Conservation (phyloP, 768 basidiomycete species). For the Strobilomyces dryophilus region DNA sequence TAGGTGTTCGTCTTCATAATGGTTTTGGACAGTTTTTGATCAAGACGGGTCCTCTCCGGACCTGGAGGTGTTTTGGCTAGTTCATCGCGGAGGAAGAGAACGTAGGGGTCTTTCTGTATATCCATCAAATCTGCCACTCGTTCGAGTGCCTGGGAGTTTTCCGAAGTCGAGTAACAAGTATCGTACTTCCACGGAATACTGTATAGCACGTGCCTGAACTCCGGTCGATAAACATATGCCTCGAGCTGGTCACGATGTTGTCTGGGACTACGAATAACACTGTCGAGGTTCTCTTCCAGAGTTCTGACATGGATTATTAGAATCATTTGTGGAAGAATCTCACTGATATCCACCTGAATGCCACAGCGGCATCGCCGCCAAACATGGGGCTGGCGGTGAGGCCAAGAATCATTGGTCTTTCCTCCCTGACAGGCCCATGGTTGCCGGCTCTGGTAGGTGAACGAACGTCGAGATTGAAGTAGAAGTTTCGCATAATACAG, state of each 20-base stretch:
- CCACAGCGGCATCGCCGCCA: slow-evolving; percentile 60
- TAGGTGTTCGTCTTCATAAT: slow-evolving; percentile 57
- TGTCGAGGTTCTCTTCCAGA: slow-evolving; percentile 67
- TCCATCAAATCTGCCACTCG: slow-evolving; percentile 41
- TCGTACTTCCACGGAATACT: slow-evolving; percentile 24
- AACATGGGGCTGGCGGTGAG: slow-evolving; percentile 84
- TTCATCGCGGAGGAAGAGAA: slow-evolving; percentile 44
- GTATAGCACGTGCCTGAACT: slow-evolving; percentile 59
- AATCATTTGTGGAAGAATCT: background rate
- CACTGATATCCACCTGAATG: slow-evolving; percentile 48
- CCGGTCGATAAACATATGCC: slow-evolving; percentile 58
- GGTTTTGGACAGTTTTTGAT: slow-evolving; percentile 62
- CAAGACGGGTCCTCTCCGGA: slow-evolving; percentile 47
- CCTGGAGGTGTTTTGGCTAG: slow-evolving; percentile 37
- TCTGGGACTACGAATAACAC: slow-evolving; percentile 60
- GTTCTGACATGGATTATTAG: slow-evolving; percentile 36
- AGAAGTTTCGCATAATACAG: slow-evolving; percentile 72
- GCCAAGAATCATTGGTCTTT: slow-evolving; percentile 65
- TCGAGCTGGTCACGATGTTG: slow-evolving; percentile 52
- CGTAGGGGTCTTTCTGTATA: slow-evolving; percentile 67
- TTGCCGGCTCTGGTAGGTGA: slow-evolving; percentile 6
- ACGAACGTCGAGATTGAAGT: slow-evolving; percentile 47
- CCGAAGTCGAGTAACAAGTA: slow-evolving; percentile 37
- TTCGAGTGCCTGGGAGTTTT: slow-evolving; percentile 48
- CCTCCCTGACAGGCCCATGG: slow-evolving; percentile 27